Evolutionary conservation across 768 basidiomycete species (phyloP), one percentile per base, ranked within the genome.

Genomic region (Leccinum subgranulosum): DNA sequence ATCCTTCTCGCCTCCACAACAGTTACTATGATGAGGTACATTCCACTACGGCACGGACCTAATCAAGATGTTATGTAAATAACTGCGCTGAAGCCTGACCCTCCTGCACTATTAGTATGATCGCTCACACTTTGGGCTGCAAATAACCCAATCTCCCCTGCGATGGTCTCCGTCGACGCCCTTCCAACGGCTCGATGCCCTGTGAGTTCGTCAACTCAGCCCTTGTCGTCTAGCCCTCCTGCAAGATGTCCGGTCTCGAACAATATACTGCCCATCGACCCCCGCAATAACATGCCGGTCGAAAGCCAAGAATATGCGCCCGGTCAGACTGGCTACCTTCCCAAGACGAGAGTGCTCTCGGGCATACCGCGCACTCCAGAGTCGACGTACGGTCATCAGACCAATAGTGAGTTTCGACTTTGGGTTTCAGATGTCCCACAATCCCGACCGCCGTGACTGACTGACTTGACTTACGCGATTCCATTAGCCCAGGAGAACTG

Each of bases 221-320:
- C 43, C 12, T 25, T 27, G n/a, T 28, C 34, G 34, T 49, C 55
- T 57, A 33, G 25, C 9, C 49, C 49, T 31, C 56, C 57, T 27
- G 52, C 59, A 19, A 51, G 50, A 15, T 52, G 50, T 29, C 59
- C 50, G 28, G 45, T 60, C 29, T 54, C 60, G 14, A 52, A 45
- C 17, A 34, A 34, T 34, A 34, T 15, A 34, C 6, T 7, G 12
- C 21, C 34, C 5, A 51, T 52, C 36, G 46, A 61, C 55, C 45
- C 50, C 1, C 60, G 58, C 17, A 60, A 60, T 21, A 61, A 61
- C 15, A 55, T 60, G 59, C 59, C 60, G 4, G 46, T 61, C 19
- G 60, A 60, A 31, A 55, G 58, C 12, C 59, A 60, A 43, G 36
- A 49, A 25, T 33, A 39, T 4, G 51, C 57, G 8, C 57, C 48